Conservation (phyloP, 331 rosid species). For the Cydonia oblonga region DNA sequence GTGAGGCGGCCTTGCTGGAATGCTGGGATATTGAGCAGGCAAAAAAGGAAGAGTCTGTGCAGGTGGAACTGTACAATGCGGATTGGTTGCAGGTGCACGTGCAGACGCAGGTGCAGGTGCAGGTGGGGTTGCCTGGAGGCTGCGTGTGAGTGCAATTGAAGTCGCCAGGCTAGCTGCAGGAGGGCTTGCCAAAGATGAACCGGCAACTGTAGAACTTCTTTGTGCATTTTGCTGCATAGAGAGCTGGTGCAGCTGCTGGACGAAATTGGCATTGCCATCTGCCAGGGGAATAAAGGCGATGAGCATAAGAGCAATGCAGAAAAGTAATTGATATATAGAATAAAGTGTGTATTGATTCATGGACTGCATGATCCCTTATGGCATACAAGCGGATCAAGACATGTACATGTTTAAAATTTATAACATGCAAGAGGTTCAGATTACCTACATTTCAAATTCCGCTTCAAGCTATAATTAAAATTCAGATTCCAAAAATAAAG, state of each 20-base stretch:
- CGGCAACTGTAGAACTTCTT: constrained; percentile 15
- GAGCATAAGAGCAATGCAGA: constrained; percentile 7
- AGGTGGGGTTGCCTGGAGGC: constrained; percentile 11
- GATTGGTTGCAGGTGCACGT: neutral
- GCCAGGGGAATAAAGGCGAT: constrained; percentile 4
- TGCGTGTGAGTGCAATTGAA: constrained; percentile 10
- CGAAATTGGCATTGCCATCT: constrained; percentile 30
- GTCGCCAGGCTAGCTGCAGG: constrained; percentile 28
- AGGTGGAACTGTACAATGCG: constrained; percentile 10
- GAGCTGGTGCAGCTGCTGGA: constrained; percentile 25
- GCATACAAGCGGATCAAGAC: too few relatives aligned
- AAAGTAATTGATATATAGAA: neutral
- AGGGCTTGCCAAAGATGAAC: constrained; percentile 24
- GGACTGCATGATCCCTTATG: too few relatives aligned
- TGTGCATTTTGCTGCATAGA: constrained; percentile 24
- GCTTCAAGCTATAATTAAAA: too few relatives aligned
- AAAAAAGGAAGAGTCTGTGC: constrained; percentile 15
- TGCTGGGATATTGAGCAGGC: constrained; percentile 19
- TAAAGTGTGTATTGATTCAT: too few relatives aligned
- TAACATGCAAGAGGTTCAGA: neutral
- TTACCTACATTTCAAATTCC: too few relatives aligned
- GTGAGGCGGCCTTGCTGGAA: constrained; percentile 29
- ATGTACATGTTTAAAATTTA: neutral
- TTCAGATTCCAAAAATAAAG: too few relatives aligned
- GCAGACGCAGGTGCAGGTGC: neutral